Evolutionary conservation across 306 rosid species (phyloP), one percentile per base, ranked within the genome.

Genomic region (Cucurbita ficifolia): DNA sequence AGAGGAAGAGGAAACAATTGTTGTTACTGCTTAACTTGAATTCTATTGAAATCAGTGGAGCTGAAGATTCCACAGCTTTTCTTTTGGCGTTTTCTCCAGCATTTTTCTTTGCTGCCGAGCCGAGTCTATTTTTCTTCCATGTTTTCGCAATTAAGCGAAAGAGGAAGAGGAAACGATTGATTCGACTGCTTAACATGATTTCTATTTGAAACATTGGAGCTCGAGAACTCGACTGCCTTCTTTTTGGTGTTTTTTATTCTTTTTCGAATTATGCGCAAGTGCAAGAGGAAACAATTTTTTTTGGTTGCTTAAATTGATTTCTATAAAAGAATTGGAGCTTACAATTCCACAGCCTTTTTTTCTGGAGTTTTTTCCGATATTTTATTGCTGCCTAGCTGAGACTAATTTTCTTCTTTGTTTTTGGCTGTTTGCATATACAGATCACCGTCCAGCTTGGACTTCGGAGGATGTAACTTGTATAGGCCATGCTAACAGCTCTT

Each of bases 401-500:
- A 18, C 18, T 33, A 13, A 8, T 14, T 53, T 79, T 65, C 56
- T 51, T 11, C 14, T n/a, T 48, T 29, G 14, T 18, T 40, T 5
- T 43, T 71, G 43, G 6, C 33, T 9, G n/a, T 52, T 64, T 2
- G 7, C 33, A 7, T 55, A 5, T 53, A 33, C 82, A 89, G 96
- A 84, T 81, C 82, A 71, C 75, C 96, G 97, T 80, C 88, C 96
- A 70, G 77, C 80, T 89, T 88, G 95, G 96, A 85, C 78, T 75
- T 59, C 81, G 38, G 99, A 89, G 67, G 97, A 91, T 36, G 74
- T 79, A 24, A 78, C 72, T 29, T 87, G 83, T 69, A 75, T 43
- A 22, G 74, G 82, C n/a, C 81, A 79, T 38, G 81, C 70, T 24
- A 80, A 87, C 35, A 79, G 88, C 65, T 86, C 92, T 60, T 83